Percentiles rank a stretch among this genome's conserved stretches.
These are phyloP conservation scores for Dactylonectria estremocensis DNA, from an alignment of 2,329 filamentous ascomycete genomes.

Conservation along the genomic window DNA sequence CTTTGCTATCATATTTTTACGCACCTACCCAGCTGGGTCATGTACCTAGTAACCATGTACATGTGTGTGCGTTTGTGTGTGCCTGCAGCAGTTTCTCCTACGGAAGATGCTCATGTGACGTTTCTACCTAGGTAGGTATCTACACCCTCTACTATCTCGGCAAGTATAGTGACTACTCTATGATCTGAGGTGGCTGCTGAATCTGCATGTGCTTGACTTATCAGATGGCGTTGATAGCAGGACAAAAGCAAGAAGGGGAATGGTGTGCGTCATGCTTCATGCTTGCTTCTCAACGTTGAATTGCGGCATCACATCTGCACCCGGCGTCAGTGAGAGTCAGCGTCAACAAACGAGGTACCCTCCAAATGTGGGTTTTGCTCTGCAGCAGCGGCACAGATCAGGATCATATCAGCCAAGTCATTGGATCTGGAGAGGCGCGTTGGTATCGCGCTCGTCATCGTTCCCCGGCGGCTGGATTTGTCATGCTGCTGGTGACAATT, in stretches of 20 bases:
- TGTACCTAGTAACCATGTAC: too few relatives aligned
- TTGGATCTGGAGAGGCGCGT: neutral
- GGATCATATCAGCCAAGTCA: neutral
- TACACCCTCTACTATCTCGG: neutral
- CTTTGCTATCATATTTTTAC: too few relatives aligned
- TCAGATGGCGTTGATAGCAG: constrained; percentile 15
- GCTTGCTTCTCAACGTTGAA: constrained; percentile 26
- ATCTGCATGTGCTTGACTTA: constrained; percentile 7
- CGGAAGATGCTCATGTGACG: constrained; percentile 12
- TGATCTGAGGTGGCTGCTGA: neutral
- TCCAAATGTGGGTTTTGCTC: neutral
- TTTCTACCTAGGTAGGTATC: constrained; percentile 12
- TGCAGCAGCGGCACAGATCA: neutral
- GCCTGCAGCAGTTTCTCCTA: constrained; percentile 25
- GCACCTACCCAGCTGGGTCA: too few relatives aligned
- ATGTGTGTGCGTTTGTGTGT: neutral
- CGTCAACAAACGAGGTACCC: constrained; percentile 16
- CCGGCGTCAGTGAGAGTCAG: constrained; percentile 18
- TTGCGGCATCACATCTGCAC: constrained; percentile 8
- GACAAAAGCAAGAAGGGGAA: constrained; percentile 2
- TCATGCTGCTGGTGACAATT: constrained; percentile 2
- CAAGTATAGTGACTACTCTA: neutral
- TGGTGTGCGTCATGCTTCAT: constrained; percentile 18
- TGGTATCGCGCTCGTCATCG: neutral
- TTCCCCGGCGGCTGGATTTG: neutral